Base-by-base conservation (phyloP, 106 monocot genomes). In the Amphibolis antarctica region DNA sequence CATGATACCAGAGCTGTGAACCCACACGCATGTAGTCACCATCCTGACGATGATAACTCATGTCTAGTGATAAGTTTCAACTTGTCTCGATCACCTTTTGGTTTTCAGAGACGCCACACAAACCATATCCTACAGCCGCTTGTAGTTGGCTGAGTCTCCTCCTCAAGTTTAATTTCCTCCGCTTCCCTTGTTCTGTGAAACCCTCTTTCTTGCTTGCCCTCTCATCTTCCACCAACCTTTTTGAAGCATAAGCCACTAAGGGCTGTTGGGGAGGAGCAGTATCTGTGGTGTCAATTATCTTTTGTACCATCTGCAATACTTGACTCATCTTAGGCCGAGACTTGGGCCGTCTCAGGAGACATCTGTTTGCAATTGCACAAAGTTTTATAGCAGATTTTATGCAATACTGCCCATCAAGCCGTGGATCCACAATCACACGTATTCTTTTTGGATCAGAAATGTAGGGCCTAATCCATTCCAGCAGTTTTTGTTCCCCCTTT, bases 241-340 rank as follows among this genome's bases (percentile, higher is more conserved):
- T 55, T 0, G 30, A 44, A 7, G 52, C 23, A 0, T 18, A 21
- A 17, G n/a, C 50, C 15, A 15, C 70, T 17, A 69, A 18, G 7
- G 79, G 76, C 11, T 44, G 62, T 48, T 74, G 74, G 3, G 75
- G 76, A 31, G 45, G 61, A 12, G 79, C 86, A 3, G 5, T 53
- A 27, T 75, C 86, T 0, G 30, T 30, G 66, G 50, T 74, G 15
- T 83, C 83, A 0, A 87, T 61, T 22, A 92, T 74, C 24, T 60
- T 66, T 42, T 79, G 71, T 28, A 92, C 81, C 77, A 81, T 72
- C 24, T 77, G 74, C 20, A 87, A 24, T 47, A 92, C 86, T 56
- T 92, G 77, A 12, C 83, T 86, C 91, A 86, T 92, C 77, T 79
- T 92, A 0, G 91, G 91, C 66, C 91, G 76, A 0, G 69, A 60